These are phyloP conservation scores for Prototheca wickerhamii DNA, from an alignment of 163 green algal species.

Conservation along the genomic window DNA sequence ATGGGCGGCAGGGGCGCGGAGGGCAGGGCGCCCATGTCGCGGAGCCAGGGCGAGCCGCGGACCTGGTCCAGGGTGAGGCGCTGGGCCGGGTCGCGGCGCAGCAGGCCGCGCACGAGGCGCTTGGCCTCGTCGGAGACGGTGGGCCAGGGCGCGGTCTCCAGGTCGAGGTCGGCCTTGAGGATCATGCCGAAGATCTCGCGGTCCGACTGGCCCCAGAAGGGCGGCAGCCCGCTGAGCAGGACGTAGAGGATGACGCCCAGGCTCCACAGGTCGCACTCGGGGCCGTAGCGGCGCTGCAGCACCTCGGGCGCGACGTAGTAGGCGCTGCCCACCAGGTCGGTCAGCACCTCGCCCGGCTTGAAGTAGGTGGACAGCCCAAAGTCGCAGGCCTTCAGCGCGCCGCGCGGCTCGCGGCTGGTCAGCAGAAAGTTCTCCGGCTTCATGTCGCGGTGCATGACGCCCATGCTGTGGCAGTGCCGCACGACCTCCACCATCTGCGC, in stretches of 20 bases:
- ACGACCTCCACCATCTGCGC: conserved; percentile 53
- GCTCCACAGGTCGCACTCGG: conserved; percentile 63
- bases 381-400: conserved; percentile 20
- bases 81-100: conserved; percentile 43
- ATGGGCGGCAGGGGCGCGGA: conserved; percentile 12
- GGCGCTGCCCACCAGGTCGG: conserved; percentile 6
- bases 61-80: conserved; percentile 55
- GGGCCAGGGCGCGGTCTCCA: conserved; percentile 21
- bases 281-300: conserved; percentile 48
- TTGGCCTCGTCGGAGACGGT: conserved; percentile 18
- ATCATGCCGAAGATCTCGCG: conserved; percentile 23
- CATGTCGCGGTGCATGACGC: conserved; percentile 51
- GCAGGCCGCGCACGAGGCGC: conserved; percentile 20
- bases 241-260: conserved; percentile 71
- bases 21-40: conserved; percentile 4
- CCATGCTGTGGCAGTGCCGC: conserved; percentile 43
- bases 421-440: conserved; percentile 33
- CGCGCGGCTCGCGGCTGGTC: conserved; percentile 5
- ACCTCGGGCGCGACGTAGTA: conserved; percentile 35
- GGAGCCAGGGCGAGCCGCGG: conserved; percentile 45
- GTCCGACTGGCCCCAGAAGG: conserved; percentile 22
- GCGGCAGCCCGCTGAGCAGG: conserved; percentile 45
- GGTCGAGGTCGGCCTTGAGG: conserved; percentile 20
- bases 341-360: conserved; percentile 15
- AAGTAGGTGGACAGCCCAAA: conserved; percentile 27